phyloP scores from a whole-genome alignment of 208 protist species.

The Angomonas desouzai region DNA sequence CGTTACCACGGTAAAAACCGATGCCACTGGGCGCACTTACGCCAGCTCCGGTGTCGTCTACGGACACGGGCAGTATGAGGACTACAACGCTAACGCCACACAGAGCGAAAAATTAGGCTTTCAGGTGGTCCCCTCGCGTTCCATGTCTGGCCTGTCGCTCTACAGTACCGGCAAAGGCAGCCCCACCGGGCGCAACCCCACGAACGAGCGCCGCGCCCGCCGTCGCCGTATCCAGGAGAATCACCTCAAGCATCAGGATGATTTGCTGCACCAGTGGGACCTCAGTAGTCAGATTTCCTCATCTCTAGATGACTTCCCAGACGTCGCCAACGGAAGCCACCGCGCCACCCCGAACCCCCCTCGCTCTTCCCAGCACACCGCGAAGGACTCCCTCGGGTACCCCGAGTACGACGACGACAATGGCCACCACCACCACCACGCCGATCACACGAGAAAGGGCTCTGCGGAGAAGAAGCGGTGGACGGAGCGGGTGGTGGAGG shows the following conservation, averaged over 20 bases:
- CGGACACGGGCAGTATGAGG: constrained; percentile 22
- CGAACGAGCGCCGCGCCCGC: background rate
- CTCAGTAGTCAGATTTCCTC: background rate
- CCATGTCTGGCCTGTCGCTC: constrained; percentile 2
- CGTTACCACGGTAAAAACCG: background rate
- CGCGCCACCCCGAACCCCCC: no score
- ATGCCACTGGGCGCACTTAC: constrained; percentile 10
- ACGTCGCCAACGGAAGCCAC: no score
- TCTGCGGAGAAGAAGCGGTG: background rate
- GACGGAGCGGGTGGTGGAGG: constrained; percentile 8
- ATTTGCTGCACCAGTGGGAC: background rate
- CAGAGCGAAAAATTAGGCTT: background rate
- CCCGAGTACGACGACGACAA: background rate
- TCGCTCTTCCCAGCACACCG: no score
- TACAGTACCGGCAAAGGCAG: background rate
- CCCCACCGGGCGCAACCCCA: background rate
- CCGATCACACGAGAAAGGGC: background rate
- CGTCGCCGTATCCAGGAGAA: constrained; percentile 8
- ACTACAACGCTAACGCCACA: background rate
- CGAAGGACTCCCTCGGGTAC: no score
- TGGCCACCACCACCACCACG: background rate
- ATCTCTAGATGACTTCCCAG: no score
- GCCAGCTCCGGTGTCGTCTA: constrained; percentile 22
- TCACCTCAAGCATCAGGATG: background rate
- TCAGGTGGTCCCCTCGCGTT: background rate